phyloP scores from a whole-genome alignment of 2,329 filamentous ascomycete genomes.

The Pseudogymnoascus verrucosus region DNA sequence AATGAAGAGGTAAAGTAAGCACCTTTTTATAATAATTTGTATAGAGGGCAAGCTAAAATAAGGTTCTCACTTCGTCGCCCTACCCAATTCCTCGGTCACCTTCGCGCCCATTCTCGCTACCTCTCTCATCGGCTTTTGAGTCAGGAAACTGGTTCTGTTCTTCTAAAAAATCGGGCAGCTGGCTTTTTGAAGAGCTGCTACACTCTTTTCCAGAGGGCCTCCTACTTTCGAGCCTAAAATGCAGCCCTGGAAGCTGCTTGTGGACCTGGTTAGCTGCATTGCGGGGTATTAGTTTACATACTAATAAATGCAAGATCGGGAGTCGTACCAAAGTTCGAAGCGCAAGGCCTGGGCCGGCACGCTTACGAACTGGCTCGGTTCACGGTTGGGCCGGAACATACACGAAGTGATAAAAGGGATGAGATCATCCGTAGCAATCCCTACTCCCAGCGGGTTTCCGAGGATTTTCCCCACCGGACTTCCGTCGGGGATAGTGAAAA shows the following conservation, averaged over 20 bases:
- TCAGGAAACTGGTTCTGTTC: background rate
- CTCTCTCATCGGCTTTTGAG: background rate
- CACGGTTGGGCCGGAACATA: background rate
- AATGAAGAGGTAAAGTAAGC: background rate
- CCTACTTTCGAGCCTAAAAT: background rate
- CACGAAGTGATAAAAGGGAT: background rate
- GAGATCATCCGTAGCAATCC: background rate
- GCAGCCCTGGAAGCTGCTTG: background rate
- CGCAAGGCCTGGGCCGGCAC: background rate
- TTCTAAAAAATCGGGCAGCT: background rate
- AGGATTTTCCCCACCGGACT: background rate
- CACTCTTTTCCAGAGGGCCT: background rate
- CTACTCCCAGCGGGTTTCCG: background rate
- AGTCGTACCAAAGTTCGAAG: background rate
- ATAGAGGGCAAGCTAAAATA: background rate
- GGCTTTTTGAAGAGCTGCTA: background rate
- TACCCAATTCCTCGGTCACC: background rate
- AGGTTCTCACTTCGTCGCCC: background rate
- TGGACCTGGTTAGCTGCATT: too few relatives aligned
- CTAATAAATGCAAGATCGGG: background rate
- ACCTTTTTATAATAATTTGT: background rate
- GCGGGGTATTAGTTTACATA: background rate
- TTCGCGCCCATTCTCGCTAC: background rate
- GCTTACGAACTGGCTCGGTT: background rate
- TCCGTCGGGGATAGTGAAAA: background rate